Conservation (phyloP, 768 basidiomycete genomes). For the Rhodosporidiobolus sp. region DNA sequence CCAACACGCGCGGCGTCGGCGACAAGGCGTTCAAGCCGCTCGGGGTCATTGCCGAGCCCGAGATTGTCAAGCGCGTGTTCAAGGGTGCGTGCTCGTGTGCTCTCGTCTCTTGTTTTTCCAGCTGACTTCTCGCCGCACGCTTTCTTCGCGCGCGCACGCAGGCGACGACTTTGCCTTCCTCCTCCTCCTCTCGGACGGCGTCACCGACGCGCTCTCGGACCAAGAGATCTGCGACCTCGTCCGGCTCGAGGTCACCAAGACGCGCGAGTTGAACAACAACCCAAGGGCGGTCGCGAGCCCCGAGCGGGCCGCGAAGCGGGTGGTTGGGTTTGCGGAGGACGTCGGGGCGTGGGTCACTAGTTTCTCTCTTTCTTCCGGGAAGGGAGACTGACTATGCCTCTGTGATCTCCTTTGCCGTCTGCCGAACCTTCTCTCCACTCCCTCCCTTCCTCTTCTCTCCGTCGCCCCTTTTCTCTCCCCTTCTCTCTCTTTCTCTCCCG, state of each 20-base stretch:
- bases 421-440: too few relatives aligned
- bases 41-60: slow-evolving; percentile 44
- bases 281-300: slow-evolving; percentile 55
- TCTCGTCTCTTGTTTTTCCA: not conserved
- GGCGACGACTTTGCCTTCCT: slow-evolving; percentile 82
- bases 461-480: too few relatives aligned
- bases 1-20: slow-evolving; percentile 79
- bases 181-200: slow-evolving; percentile 86
- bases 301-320: slow-evolving; percentile 72
- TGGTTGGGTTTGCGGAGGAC: slow-evolving; percentile 82
- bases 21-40: slow-evolving; percentile 39
- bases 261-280: not conserved
- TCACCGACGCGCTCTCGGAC: slow-evolving; percentile 85
- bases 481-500: too few relatives aligned
- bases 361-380: slow-evolving; percentile 3
- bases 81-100: slow-evolving; percentile 15
- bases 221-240: slow-evolving; percentile 85
- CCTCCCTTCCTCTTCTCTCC: too few relatives aligned
- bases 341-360: slow-evolving; percentile 42
- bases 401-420: too few relatives aligned
- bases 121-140: not conserved
- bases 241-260: slow-evolving; percentile 59
- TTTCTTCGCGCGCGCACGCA: slow-evolving; percentile 50
- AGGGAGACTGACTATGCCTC: too few relatives aligned
- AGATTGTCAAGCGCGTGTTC: slow-evolving; percentile 29